Percentiles rank a stretch among this genome's conserved stretches.
Evolutionary conservation across 1,139 yeast species (phyloP).

Genomic region (Geotrichum reessii): DNA sequence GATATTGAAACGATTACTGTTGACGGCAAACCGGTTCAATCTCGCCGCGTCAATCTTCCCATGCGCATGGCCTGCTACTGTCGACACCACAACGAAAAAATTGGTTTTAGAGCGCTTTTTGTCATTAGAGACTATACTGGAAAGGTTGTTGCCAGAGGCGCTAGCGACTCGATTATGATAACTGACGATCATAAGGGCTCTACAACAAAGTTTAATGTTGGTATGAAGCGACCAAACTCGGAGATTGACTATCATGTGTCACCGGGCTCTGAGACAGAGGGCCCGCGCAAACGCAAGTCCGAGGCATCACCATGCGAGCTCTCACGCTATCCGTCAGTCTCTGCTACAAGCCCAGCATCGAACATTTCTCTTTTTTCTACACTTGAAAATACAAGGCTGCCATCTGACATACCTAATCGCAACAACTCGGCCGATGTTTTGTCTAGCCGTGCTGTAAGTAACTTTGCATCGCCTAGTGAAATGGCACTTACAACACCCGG

Average conservation of each 20-base stretch:
- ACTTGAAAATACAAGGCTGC: neutral
- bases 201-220: slow-evolving; percentile 9
- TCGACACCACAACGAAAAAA: slow-evolving; percentile 79
- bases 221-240: slow-evolving; percentile 15
- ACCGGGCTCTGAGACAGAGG: slow-evolving; percentile 13
- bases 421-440: neutral
- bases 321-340: neutral
- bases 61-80: slow-evolving; percentile 92
- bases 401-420: neutral
- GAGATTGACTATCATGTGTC: slow-evolving; percentile 12
- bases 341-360: neutral
- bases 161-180: slow-evolving; percentile 73
- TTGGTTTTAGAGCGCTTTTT: slow-evolving; percentile 68
- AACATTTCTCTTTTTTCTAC: neutral
- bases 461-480: slow-evolving; percentile 11
- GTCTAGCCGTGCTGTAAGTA: slow-evolving; percentile 5
- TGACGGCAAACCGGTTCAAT: slow-evolving; percentile 40
- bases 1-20: slow-evolving; percentile 33
- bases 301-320: slow-evolving; percentile 3
- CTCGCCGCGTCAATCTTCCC: slow-evolving; percentile 47
- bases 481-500: slow-evolving; percentile 10
- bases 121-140: slow-evolving; percentile 57
- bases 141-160: slow-evolving; percentile 60
- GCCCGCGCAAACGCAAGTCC: slow-evolving; percentile 7
- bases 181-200: slow-evolving; percentile 78